phyloP scores from a whole-genome alignment of 2,329 filamentous ascomycete genomes.

The Arthroderma sp. region DNA sequence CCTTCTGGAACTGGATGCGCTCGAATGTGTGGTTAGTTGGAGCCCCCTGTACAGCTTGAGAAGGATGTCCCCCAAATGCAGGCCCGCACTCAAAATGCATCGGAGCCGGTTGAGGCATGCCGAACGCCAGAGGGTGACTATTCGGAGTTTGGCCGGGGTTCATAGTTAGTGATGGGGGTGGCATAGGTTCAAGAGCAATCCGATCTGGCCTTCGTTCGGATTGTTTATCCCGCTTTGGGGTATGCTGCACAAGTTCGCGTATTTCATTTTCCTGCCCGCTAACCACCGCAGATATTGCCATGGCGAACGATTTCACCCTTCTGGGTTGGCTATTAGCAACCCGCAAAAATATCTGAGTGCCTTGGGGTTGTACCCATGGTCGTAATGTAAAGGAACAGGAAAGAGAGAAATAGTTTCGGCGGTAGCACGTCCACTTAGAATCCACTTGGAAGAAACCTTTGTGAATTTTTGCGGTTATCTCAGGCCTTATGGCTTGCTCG shows the following conservation, averaged over 20 bases:
- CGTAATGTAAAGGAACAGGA: constrained; percentile 62
- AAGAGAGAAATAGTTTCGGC: constrained; percentile 82
- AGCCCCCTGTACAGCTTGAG: constrained; percentile 14
- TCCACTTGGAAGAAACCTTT: constrained; percentile 79
- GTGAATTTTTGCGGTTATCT: constrained; percentile 69
- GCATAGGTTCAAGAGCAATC: constrained; percentile 53
- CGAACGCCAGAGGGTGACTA: constrained; percentile 16
- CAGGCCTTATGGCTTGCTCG: constrained; percentile 45
- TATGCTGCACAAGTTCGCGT: constrained; percentile 80
- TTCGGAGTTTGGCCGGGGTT: constrained; percentile 15
- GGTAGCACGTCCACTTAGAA: constrained; percentile 81
- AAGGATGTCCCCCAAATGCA: constrained; percentile 21
- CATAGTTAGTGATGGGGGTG: constrained; percentile 36
- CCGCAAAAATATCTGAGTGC: constrained; percentile 45
- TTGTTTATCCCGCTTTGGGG: constrained; percentile 80
- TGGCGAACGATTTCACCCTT: constrained; percentile 60
- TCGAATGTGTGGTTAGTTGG: constrained; percentile 56
- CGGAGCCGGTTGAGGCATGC: constrained; percentile 13
- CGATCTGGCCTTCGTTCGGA: constrained; percentile 62
- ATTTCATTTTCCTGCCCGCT: constrained; percentile 61
- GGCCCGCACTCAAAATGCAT: constrained; percentile 24
- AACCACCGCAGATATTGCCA: constrained; percentile 73
- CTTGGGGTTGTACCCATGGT: constrained; percentile 41
- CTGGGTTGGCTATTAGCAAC: constrained; percentile 33
- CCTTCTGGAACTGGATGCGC: constrained; percentile 86